These are phyloP conservation scores for Podaxis sp. DNA, from an alignment of 768 basidiomycete genomes.

Conservation along the genomic window DNA sequence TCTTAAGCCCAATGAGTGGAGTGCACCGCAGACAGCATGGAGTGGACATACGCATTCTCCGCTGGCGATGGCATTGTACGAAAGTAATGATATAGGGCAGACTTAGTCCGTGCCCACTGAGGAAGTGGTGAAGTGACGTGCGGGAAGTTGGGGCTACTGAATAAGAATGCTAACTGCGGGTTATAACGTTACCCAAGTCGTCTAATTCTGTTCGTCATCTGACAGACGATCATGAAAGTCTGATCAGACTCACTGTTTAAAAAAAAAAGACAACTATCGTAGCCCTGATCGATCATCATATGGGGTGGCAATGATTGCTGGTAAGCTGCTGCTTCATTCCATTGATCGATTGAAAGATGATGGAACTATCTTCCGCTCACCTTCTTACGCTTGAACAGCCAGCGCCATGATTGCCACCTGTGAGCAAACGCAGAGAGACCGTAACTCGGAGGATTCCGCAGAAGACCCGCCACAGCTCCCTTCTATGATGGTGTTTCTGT, in stretches of 20 bases:
- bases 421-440: no score
- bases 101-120: neutral
- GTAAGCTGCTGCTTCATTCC: no score
- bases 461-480: no score
- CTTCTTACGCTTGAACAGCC: no score
- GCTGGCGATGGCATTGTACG: conserved; percentile 19
- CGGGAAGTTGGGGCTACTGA: neutral
- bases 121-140: neutral
- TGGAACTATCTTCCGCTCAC: no score
- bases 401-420: no score
- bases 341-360: no score
- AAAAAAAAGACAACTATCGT: neutral
- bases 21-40: neutral
- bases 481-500: no score
- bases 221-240: neutral
- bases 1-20: conserved; percentile 22
- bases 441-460: no score
- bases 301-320: no score
- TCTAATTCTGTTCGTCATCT: neutral
- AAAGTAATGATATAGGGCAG: neutral
- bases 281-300: neutral
- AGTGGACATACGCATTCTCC: conserved; percentile 29
- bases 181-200: neutral
- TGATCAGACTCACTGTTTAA: neutral
- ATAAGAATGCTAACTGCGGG: neutral